Evolutionary conservation across 2,329 filamentous ascomycete species (phyloP).

Genomic region (Diplodia sapinea): DNA sequence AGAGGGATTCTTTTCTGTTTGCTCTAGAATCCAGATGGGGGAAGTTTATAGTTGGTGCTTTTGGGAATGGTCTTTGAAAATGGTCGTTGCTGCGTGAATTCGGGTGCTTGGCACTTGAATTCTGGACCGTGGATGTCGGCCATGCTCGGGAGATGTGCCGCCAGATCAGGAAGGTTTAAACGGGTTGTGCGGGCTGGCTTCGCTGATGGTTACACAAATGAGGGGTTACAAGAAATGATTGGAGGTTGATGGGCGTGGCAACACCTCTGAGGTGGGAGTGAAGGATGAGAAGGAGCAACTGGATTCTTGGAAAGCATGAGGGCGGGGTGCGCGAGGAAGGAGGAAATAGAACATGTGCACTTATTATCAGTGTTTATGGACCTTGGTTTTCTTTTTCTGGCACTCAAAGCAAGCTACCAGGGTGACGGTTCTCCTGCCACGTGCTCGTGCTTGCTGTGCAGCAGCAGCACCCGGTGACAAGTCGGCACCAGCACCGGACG

Average conservation of each 20-base stretch:
- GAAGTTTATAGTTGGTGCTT: too few species aligned
- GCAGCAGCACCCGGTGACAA: background rate
- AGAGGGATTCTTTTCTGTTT: background rate
- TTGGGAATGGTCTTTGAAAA: background rate
- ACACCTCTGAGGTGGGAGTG: background rate
- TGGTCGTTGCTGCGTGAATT: background rate
- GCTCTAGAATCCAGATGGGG: too few species aligned
- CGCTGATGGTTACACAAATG: constrained; percentile 14
- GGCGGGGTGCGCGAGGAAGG: background rate
- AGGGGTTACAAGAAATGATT: constrained; percentile 3
- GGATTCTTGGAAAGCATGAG: background rate
- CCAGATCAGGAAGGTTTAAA: background rate
- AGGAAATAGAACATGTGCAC: background rate
- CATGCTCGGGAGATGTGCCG: background rate
- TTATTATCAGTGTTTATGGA: constrained; percentile 15
- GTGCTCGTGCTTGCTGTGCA: constrained; percentile 12
- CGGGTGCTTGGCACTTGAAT: background rate
- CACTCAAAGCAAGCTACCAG: constrained; percentile 27
- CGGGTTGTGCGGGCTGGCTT: background rate
- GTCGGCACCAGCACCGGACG: background rate
- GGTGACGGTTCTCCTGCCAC: constrained; percentile 20
- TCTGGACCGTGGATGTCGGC: background rate
- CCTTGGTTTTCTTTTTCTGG: constrained; percentile 29
- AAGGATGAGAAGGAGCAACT: background rate
- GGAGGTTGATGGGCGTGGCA: background rate